phyloP scores from a whole-genome alignment of 371 early-diverging fungal genomes.

The Zychaea mexicana region DNA sequence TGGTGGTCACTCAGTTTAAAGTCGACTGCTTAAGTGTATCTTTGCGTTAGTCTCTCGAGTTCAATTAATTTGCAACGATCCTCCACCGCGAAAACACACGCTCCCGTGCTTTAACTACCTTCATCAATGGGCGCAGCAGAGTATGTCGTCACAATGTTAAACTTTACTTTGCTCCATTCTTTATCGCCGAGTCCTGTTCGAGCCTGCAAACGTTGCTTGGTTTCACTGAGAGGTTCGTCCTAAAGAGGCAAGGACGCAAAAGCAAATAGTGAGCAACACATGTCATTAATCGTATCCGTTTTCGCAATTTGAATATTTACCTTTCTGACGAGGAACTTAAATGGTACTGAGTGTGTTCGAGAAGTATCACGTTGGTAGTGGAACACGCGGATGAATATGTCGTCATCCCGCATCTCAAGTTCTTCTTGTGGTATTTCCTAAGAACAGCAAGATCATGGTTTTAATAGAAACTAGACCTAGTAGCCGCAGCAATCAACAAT shows the following conservation, averaged over 20 bases:
- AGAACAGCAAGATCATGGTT: background rate
- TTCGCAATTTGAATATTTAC: too few species aligned
- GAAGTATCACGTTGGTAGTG: slow-evolving; percentile 73
- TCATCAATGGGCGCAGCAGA: slow-evolving; percentile 48
- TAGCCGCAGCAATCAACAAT: too few species aligned
- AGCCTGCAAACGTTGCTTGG: slow-evolving; percentile 72
- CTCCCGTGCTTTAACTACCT: slow-evolving; percentile 22
- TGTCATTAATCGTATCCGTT: too few species aligned
- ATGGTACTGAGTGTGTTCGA: slow-evolving; percentile 84
- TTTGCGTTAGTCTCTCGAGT: slow-evolving; percentile 9
- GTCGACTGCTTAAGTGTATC: slow-evolving; percentile 35
- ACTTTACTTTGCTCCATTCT: slow-evolving; percentile 82
- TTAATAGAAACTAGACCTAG: background rate
- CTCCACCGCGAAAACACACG: background rate
- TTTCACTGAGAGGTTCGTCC: slow-evolving; percentile 70
- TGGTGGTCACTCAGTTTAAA: slow-evolving; percentile 53
- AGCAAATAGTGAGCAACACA: too few species aligned
- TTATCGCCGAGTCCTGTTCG: slow-evolving; percentile 83
- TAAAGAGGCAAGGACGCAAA: background rate
- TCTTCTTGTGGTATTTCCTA: slow-evolving; percentile 66
- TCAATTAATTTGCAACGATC: too few species aligned
- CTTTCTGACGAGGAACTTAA: slow-evolving; percentile 68
- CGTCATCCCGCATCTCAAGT: slow-evolving; percentile 38
- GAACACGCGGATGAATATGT: slow-evolving; percentile 60
- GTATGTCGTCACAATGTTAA: slow-evolving; percentile 47